Evolutionary conservation across 1,284 basidiomycete species (phyloP), one percentile per base, ranked within the genome.

Genomic region (Microbotryum violaceum): DNA sequence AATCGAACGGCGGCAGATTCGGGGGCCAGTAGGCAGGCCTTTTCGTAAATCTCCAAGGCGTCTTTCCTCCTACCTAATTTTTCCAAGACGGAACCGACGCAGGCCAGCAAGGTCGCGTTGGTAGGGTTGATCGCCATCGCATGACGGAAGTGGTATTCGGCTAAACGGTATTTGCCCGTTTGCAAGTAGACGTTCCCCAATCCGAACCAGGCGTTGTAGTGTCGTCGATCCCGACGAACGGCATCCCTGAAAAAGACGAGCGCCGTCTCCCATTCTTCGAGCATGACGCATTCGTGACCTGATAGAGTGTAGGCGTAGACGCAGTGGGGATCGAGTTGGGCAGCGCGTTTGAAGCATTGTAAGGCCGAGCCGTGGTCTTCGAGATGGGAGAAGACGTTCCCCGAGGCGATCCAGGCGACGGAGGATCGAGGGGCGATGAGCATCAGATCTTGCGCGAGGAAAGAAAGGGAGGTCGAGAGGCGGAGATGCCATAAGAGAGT

Each of bases 161-260:
- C 91, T 64, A 92, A 80, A 57, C 87, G 84, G 66, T 88, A 79
- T 79, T 92, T 93, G 77, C 88, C 92, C 81, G 87, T 88, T 70
- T 88, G 83, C 74, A 92, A 80, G 79, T 94, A 97, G 73, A 91
- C 93, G 54, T 88, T 87, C 58, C 93, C 92, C 69, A 97, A 80
- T n/a, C 93, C 93, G 77, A 96, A 97, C 91, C 92, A 97, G 58
- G 93, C 92, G 78, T 92, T 93, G 77, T 96, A 97, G 76, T 93
- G 90, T 75, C 89, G 84, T 72, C 82, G 78, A 79, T 96, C 90
- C 59, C 85, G 85, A 75, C 88, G 83, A 74, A 97, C 81, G 48
- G 92, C 91, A 57, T 83, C 85, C 74, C 93, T 85, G 76, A 92
- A 97, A 78, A 89, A 92, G 60, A 82, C 83, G 70, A 91, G 84